Percentiles rank a stretch among this genome's conserved stretches.
Conservation (phyloP, 495 filamentous ascomycete genomes). For the Hypomontagnella submonticulosa region DNA sequence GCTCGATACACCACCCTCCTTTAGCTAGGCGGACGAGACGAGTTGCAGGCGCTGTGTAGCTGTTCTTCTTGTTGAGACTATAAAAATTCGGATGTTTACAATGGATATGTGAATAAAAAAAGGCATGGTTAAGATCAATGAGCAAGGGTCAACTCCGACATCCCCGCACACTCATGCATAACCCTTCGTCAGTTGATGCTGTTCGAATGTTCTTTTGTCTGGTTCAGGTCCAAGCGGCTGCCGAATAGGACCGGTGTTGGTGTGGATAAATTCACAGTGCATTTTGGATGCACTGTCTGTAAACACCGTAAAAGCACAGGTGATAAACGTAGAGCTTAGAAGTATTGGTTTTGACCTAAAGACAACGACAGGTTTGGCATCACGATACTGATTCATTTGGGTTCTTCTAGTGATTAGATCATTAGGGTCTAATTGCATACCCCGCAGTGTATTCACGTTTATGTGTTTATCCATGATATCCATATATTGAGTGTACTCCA, state of each 20-base stretch:
- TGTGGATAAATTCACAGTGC: too few species aligned
- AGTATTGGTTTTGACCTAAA: too few species aligned
- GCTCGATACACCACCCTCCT: neutral
- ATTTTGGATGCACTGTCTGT: neutral
- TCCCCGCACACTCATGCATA: conserved; percentile 35
- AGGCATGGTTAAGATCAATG: neutral
- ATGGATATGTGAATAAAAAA: conserved; percentile 12
- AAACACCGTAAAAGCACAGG: too few species aligned
- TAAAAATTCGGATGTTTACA: too few species aligned
- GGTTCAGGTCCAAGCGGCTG: too few species aligned
- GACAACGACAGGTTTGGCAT: too few species aligned
- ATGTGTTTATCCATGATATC: neutral
- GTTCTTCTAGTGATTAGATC: conserved; percentile 2
- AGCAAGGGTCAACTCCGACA: conserved; percentile 6
- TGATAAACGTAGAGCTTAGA: too few species aligned
- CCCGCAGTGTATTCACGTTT: conserved; percentile 5
- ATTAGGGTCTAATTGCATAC: conserved; percentile 21
- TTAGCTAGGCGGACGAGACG: conserved; percentile 3
- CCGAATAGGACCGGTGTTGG: neutral
- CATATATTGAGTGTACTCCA: neutral
- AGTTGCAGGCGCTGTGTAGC: neutral
- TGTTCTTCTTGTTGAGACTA: neutral
- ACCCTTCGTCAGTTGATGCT: conserved; percentile 3
- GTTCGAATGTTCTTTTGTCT: neutral
- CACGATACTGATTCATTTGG: neutral